A percentile compares a stretch with the other conserved stretches of the same genome.
These are phyloP conservation scores for Hymenoscyphus salicellus DNA, from an alignment of 2,329 filamentous ascomycete genomes.

Conservation along the genomic window DNA sequence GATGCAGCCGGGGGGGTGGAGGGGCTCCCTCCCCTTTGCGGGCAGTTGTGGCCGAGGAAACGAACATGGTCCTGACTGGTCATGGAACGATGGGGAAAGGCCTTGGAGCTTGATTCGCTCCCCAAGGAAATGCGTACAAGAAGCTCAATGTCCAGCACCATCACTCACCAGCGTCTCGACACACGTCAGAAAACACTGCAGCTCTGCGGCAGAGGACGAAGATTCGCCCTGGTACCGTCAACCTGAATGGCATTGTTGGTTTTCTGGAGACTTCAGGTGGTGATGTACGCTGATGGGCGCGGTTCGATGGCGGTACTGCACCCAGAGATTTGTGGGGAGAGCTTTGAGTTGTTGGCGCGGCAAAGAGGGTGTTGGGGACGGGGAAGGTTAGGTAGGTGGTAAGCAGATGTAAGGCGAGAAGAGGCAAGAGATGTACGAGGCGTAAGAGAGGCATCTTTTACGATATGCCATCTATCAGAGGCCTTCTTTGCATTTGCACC, in stretches of 20 bases:
- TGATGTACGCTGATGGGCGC: background rate
- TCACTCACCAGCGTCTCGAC: background rate
- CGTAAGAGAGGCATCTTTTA: background rate
- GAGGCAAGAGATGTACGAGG: background rate
- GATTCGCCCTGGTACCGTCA: background rate
- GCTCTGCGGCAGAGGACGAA: background rate
- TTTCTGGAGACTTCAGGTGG: background rate
- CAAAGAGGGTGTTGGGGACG: background rate
- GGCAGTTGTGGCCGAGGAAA: slow-evolving; percentile 1
- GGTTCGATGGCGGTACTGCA: background rate
- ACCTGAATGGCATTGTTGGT: background rate
- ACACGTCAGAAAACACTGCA: background rate
- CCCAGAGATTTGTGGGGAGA: background rate
- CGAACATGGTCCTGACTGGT: background rate
- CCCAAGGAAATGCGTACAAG: background rate
- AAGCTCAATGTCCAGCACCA: background rate
- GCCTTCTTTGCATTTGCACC: background rate
- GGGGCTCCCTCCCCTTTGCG: background rate
- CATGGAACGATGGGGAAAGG: background rate
- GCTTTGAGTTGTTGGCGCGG: background rate
- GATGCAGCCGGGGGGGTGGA: background rate
- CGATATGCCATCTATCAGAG: background rate
- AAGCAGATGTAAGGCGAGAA: background rate
- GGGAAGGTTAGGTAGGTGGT: background rate
- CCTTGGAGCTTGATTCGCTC: background rate